Base-by-base conservation (phyloP, 257 asterid genomes). In the Capsicum chinense region DNA sequence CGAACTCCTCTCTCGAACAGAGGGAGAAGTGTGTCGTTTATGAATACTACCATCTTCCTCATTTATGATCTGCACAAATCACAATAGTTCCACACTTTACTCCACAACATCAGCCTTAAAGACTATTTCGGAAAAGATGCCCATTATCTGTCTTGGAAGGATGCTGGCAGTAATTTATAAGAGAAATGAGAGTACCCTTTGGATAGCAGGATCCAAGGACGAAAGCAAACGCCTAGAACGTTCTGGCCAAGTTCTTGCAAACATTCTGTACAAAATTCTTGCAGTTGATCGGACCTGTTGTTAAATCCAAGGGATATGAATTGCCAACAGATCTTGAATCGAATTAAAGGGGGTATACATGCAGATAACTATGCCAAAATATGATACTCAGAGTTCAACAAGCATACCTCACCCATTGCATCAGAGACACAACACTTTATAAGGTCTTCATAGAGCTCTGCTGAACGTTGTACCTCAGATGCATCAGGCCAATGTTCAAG, bases 401-500 rank as follows among this genome's bases (percentile, higher is more conserved):
- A 54, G 59, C 83, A 64, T 90, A 95, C 99, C 97, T 97, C 99
- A 87, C 99, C 94, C 98, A 97, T 95, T 82, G 99, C 98, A 91
- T 97, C 99, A 50, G 95, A 92, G 68, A 95, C 98, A 88, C 97
- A 93, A 87, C 97, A 95, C 87, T 90, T 91, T 81, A 97, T 93
- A 73, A 97, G 97, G 83, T 97, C 99, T 89, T 95, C 99, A 83
- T 95, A 97, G 47, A 93, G 92, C 83, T 97, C 98, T 80, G 96
- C 96, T 0, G 99, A 91, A 7, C 97, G 98, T 80, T 97, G 98
- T 88, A 95, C 93, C 91, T 97, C 99, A 83, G 98, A 95, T 80
- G 97, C 98, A 91, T 97, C 99, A 56, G 99, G 98, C 99, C 99
- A 97, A 88, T 93, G 91, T 86, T 97, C 99, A 71, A 97, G 95